A percentile compares a stretch with the other conserved stretches of the same genome.
These are phyloP conservation scores for Asparagopsis taxiformis DNA, from an alignment of 31 red algal species.

Conservation along the genomic window DNA sequence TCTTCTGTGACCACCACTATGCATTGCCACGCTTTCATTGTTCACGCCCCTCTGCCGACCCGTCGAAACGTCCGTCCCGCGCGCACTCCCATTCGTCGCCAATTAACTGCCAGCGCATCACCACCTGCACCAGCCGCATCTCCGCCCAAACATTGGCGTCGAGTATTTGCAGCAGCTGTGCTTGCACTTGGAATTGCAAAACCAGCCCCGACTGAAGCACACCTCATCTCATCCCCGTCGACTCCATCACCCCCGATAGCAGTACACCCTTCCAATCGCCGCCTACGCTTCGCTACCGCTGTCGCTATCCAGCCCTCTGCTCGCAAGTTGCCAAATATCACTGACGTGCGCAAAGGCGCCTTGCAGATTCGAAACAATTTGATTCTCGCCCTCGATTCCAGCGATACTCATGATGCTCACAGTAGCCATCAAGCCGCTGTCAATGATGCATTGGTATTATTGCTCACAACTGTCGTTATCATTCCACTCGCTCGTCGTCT, in stretches of 20 bases:
- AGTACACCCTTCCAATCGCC: too few relatives aligned
- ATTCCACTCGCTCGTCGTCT: conserved; percentile 78
- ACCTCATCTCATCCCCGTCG: too few relatives aligned
- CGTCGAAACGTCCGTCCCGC: neutral
- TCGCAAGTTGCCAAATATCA: too few relatives aligned
- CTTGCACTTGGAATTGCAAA: neutral
- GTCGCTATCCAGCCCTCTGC: too few relatives aligned
- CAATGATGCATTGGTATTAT: conserved; percentile 79
- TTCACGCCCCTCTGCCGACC: neutral
- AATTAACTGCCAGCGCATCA: neutral
- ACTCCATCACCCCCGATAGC: too few relatives aligned
- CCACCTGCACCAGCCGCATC: neutral
- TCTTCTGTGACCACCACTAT: too few relatives aligned
- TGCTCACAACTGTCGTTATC: conserved; percentile 86
- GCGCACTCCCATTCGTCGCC: conserved; percentile 5
- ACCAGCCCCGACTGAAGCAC: too few relatives aligned
- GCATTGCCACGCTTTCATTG: neutral
- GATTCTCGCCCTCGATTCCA: conserved; percentile 1
- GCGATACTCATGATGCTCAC: conserved; percentile 6
- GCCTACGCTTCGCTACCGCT: too few relatives aligned
- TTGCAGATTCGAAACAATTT: conserved; percentile 12
- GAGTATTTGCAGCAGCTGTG: neutral
- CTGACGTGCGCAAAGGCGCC: neutral
- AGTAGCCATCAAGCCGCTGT: conserved; percentile 56
- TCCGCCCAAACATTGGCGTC: too few relatives aligned